These are phyloP conservation scores for Pseudogymnoascus sp. DNA, from an alignment of 2,329 filamentous ascomycete species.

Conservation along the genomic window DNA sequence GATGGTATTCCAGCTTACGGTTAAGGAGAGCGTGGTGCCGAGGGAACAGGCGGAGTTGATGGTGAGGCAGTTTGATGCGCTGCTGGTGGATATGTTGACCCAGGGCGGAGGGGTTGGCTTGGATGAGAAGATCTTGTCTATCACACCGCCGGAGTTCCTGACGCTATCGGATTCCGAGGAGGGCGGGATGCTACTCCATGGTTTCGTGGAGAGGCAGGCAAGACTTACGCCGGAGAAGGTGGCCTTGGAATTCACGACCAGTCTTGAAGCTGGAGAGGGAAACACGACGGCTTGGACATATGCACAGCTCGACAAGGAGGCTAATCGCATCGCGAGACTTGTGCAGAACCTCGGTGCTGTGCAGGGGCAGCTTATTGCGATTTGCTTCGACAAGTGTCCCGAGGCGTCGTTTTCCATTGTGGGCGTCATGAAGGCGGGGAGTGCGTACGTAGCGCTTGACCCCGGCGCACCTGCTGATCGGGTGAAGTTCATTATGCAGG, in stretches of 20 bases:
- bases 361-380: slow-evolving; percentile 40
- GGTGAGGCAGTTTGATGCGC: slow-evolving; percentile 61
- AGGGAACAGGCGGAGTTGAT: slow-evolving; percentile 56
- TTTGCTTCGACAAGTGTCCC: slow-evolving; percentile 32
- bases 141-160: slow-evolving; percentile 51
- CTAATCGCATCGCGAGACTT: slow-evolving; percentile 63
- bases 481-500: slow-evolving; percentile 33
- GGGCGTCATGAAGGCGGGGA: slow-evolving; percentile 30
- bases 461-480: slow-evolving; percentile 29
- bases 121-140: slow-evolving; percentile 45
- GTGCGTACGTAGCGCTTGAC: slow-evolving; percentile 32
- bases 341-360: slow-evolving; percentile 41
- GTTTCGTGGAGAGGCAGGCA: slow-evolving; percentile 65
- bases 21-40: slow-evolving; percentile 56
- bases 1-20: slow-evolving; percentile 58
- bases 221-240: slow-evolving; percentile 43
- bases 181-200: slow-evolving; percentile 56
- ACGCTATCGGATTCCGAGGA: slow-evolving; percentile 40
- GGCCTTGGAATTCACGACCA: slow-evolving; percentile 68
- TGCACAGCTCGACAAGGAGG: slow-evolving; percentile 57
- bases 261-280: slow-evolving; percentile 36
- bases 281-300: slow-evolving; percentile 61
- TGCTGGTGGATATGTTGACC: slow-evolving; percentile 50
- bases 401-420: slow-evolving; percentile 30
- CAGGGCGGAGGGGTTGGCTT: no score